A percentile compares a stretch with the other conserved stretches of the same genome.
phyloP scores from a whole-genome alignment of 2,329 filamentous ascomycete genomes.

The Hymenotorrendiella dingleyae region DNA sequence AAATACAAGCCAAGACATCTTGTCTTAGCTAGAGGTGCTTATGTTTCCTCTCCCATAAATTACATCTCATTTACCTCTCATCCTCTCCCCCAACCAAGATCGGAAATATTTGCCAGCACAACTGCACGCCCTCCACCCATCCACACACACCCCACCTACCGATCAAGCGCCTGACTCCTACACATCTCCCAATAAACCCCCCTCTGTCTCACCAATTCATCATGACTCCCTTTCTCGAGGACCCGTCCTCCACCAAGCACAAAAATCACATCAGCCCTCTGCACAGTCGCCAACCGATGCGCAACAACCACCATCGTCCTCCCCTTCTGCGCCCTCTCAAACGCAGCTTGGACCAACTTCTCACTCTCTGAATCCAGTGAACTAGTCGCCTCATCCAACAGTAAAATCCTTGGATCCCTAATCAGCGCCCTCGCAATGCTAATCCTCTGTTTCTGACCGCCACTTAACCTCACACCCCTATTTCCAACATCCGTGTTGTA shows the following conservation, averaged over 20 bases:
- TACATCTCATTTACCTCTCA: too few relatives aligned
- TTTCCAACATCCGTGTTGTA: slow-evolving; percentile 42
- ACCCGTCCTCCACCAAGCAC: slow-evolving; percentile 27
- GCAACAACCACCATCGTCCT: slow-evolving; percentile 75
- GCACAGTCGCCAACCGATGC: slow-evolving; percentile 70
- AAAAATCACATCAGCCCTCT: slow-evolving; percentile 50
- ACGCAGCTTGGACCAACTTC: slow-evolving; percentile 55
- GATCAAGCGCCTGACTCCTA: slow-evolving; percentile 2
- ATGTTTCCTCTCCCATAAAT: too few relatives aligned
- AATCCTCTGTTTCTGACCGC: slow-evolving; percentile 51
- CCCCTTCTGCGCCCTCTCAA: slow-evolving; percentile 56
- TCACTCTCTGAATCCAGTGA: slow-evolving; percentile 52
- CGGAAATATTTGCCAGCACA: not conserved
- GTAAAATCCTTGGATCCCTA: slow-evolving; percentile 43
- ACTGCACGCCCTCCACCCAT: not conserved
- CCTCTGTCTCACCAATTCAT: slow-evolving; percentile 18
- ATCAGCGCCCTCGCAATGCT: slow-evolving; percentile 50
- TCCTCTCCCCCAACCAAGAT: too few relatives aligned
- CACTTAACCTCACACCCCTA: slow-evolving; percentile 42
- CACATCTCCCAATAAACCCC: slow-evolving; percentile 28
- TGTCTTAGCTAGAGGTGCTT: too few relatives aligned
- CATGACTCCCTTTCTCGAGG: slow-evolving; percentile 25
- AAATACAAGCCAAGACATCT: too few relatives aligned
- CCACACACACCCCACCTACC: not conserved
- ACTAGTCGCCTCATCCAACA: slow-evolving; percentile 55